Conservation (phyloP, 305 asterid species). For the Nicotiana rustica region DNA sequence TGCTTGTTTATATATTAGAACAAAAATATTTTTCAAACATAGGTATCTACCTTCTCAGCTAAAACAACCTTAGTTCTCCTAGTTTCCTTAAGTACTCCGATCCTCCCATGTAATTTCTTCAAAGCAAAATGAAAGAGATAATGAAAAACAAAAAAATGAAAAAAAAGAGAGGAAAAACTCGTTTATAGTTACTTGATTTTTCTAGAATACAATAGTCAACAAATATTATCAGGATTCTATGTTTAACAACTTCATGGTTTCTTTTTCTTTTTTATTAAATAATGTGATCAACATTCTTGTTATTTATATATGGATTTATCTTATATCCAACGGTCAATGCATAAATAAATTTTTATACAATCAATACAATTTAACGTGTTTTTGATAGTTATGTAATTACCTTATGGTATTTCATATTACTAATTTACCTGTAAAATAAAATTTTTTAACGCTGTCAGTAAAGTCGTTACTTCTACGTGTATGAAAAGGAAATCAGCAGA, state of each 20-base stretch:
- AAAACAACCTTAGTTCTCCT: not conserved
- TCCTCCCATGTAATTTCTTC: not conserved
- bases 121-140: not conserved
- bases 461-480: too few relatives aligned
- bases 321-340: not conserved
- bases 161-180: not conserved
- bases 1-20: not conserved
- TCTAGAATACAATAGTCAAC: not conserved
- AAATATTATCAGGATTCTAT: not conserved
- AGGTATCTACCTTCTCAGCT: not conserved
- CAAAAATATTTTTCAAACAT: not conserved
- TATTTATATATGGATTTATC: not conserved
- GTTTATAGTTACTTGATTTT: slow-evolving; percentile 5
- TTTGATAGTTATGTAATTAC: not conserved
- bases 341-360: too few relatives aligned
- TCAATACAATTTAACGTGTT: too few relatives aligned
- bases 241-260: slow-evolving; percentile 9
- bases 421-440: too few relatives aligned
- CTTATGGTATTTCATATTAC: too few relatives aligned
- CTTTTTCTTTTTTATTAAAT: not conserved
- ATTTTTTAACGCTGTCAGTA: too few relatives aligned
- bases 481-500: slow-evolving; percentile 42
- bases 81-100: not conserved
- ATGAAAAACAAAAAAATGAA: not conserved
- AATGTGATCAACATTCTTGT: not conserved